A percentile compares a stretch with the other conserved stretches of the same genome.
Conservation (phyloP, 176 grass and related monocot species). For the Juncus inflexus region DNA sequence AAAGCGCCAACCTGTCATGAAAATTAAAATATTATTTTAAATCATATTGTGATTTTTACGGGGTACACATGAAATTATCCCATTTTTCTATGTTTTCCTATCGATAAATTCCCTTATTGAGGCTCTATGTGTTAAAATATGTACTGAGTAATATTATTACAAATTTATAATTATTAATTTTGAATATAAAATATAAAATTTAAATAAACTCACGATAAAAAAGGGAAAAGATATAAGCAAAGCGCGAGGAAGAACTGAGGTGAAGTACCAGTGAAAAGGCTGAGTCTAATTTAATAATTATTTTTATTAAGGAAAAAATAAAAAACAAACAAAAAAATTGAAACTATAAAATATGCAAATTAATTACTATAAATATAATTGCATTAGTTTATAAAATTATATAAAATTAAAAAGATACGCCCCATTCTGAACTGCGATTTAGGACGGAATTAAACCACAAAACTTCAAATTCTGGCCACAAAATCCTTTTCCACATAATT, state of each 20-base stretch:
- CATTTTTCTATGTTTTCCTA: no score
- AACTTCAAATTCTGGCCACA: slow-evolving; percentile 98
- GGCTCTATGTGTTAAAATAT: slow-evolving; percentile 10
- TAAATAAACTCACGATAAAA: slow-evolving; percentile 55
- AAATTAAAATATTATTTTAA: slow-evolving; percentile 7
- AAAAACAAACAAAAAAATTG: neutral
- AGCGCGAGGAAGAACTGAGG: slow-evolving; percentile 80
- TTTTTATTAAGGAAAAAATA: slow-evolving; percentile 29
- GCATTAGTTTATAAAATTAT: neutral
- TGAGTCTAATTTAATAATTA: slow-evolving; percentile 51
- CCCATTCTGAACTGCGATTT: slow-evolving; percentile 96
- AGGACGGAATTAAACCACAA: slow-evolving; percentile 96
- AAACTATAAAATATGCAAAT: no score
- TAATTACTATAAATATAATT: neutral
- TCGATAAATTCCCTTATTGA: neutral
- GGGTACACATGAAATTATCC: no score
- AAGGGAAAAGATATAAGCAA: slow-evolving; percentile 91
- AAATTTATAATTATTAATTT: neutral
- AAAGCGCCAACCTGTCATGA: slow-evolving; percentile 59
- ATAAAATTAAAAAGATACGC: slow-evolving; percentile 67
- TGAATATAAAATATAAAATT: neutral
- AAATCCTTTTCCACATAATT: slow-evolving; percentile 76
- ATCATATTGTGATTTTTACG: no score
- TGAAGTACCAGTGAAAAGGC: slow-evolving; percentile 95
- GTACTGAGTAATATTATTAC: neutral